These are phyloP conservation scores for Dimocarpus longan DNA, from an alignment of 345 rosid genomes.

Conservation along the genomic window DNA sequence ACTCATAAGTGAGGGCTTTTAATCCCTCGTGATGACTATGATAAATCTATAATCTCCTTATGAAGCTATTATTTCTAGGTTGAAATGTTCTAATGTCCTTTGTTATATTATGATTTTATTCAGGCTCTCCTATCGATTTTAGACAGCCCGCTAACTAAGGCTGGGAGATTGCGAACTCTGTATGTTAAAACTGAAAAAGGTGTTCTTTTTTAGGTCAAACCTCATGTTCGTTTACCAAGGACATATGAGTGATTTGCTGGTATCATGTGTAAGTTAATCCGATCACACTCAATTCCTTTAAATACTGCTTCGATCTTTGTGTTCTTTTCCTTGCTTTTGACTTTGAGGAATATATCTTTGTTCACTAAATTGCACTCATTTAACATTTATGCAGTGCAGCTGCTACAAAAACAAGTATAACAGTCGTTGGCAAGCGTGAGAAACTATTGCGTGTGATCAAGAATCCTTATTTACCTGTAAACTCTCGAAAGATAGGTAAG, in stretches of 20 bases:
- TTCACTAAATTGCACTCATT: constrained; percentile 10
- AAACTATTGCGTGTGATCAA: constrained; percentile 76
- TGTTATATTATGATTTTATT: neutral
- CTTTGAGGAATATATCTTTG: neutral
- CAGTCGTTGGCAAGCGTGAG: constrained; percentile 75
- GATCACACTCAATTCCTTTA: neutral
- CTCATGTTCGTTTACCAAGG: constrained; percentile 87
- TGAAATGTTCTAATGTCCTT: neutral
- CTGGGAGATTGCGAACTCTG: constrained; percentile 78
- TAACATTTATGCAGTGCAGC: constrained; percentile 62
- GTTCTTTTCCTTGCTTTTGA: neutral
- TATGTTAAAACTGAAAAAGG: constrained; percentile 86
- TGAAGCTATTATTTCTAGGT: neutral
- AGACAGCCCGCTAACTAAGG: constrained; percentile 86
- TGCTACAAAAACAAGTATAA: constrained; percentile 79
- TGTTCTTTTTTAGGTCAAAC: constrained; percentile 84
- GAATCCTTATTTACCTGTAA: constrained; percentile 78
- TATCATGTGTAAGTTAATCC: constrained; percentile 66
- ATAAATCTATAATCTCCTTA: neutral
- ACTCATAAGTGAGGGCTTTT: neutral
- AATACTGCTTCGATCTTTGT: neutral
- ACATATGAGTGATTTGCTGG: constrained; percentile 85
- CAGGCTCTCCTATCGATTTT: constrained; percentile 81
- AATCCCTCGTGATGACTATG: neutral
- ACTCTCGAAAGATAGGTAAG: constrained; percentile 72